Base-by-base conservation (phyloP, 129 eudicot species). In the Helianthus tuberosus region DNA sequence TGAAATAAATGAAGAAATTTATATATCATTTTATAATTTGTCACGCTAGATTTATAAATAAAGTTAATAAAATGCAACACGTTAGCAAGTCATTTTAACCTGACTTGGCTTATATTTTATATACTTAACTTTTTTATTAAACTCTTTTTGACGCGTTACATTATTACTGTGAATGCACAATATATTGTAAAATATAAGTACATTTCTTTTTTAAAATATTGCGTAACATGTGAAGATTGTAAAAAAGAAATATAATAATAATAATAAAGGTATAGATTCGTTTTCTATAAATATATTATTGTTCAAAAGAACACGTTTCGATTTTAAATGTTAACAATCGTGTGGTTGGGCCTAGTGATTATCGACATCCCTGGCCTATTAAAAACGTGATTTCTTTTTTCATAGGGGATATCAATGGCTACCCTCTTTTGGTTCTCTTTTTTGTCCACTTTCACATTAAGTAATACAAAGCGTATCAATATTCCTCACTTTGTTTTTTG, bases 321-420 rank as follows among this genome's bases (percentile, higher is more conserved):
- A 3, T 68, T 65, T 9, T 16, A 2, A 43, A 36, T 41, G 49
- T 65, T 67, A 17, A 43, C 17, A 47, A 52, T n/a, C 61, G 60
- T 49, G 61, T 50, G 60, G n/a, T 50, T 67, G 46, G 60, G 16
- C 73, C 55, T 68, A 49, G 73, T 25, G 25, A 68, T 49, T 12
- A 68, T 68, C 73, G 73, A 27, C 46, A 49, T 49, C 69, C 61
- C 39, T 68, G 38, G 25, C 10, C 59, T 68, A 11, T 50, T 68
- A 27, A 68, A 68, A 68, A 68, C 73, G 61, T 68, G 63, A 15
- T 8, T 35, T n/a, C 10, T 35, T 32, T 32, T 53, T 55, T 71
- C 66, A 1, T 55, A 39, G 23, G 52, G 53, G 2, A n/a, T 14
- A 68, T 68, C 35, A 27, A 14, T 68, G 32, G 50, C 52, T 39